A percentile compares a stretch with the other conserved stretches of the same genome.
phyloP scores from a whole-genome alignment of 2,329 filamentous ascomycete species.

The Hypoxylon sp. region DNA sequence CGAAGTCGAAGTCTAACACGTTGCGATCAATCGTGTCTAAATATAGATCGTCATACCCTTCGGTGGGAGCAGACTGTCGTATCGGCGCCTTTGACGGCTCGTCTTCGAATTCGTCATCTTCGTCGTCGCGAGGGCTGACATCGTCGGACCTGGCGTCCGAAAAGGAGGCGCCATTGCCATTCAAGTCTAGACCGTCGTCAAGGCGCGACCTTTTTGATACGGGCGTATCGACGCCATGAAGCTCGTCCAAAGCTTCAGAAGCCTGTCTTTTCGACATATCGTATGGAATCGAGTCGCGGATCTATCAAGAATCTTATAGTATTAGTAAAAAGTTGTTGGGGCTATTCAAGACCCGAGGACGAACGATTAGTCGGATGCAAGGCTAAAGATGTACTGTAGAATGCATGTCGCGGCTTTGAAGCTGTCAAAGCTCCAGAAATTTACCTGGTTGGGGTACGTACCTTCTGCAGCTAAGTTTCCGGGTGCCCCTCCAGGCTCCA shows the following conservation, averaged over 20 bases:
- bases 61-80: constrained; percentile 82
- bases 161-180: constrained; percentile 51
- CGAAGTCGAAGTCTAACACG: constrained; percentile 97
- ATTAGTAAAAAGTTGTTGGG: neutral
- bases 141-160: constrained; percentile 48
- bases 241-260: constrained; percentile 70
- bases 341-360: neutral
- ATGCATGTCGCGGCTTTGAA: constrained; percentile 33
- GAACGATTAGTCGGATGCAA: constrained; percentile 5
- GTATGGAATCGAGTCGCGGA: neutral
- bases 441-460: constrained; percentile 31
- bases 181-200: constrained; percentile 59
- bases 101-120: constrained; percentile 58
- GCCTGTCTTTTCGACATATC: constrained; percentile 69
- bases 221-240: constrained; percentile 67
- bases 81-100: constrained; percentile 60
- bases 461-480: constrained; percentile 15
- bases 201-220: constrained; percentile 70
- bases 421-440: constrained; percentile 36
- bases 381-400: constrained; percentile 1
- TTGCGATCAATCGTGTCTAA: constrained; percentile 96
- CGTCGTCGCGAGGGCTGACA: constrained; percentile 53
- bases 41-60: constrained; percentile 95
- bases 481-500: constrained; percentile 9
- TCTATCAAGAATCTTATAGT: neutral